Percentiles rank a stretch among this genome's conserved stretches.
These are phyloP conservation scores for Nakaseomyces bracarensis DNA, from an alignment of 1,139 yeast species.

Conservation along the genomic window DNA sequence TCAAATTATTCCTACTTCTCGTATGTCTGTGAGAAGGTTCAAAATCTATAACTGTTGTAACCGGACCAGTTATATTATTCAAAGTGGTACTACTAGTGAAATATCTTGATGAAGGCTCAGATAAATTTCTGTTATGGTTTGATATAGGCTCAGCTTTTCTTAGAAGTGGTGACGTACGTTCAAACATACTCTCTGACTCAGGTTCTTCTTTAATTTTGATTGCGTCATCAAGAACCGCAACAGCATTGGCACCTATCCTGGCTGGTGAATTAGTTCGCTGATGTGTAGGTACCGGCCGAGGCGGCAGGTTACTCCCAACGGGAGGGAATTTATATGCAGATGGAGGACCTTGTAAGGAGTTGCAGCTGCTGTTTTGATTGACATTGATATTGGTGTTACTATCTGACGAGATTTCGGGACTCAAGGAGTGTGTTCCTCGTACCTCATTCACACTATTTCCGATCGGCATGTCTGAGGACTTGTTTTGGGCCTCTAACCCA, in stretches of 20 bases:
- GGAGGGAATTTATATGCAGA: slow-evolving; percentile 24
- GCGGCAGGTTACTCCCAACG: slow-evolving; percentile 7
- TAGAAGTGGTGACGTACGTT: slow-evolving; percentile 7
- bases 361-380: slow-evolving; percentile 8
- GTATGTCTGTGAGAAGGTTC: slow-evolving; percentile 3
- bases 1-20: slow-evolving; percentile 10
- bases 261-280: slow-evolving; percentile 58
- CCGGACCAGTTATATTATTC: slow-evolving; percentile 4
- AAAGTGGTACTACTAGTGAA: slow-evolving; percentile 5
- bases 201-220: slow-evolving; percentile 29
- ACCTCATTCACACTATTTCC: neutral
- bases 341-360: slow-evolving; percentile 13
- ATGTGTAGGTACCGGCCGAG: slow-evolving; percentile 13
- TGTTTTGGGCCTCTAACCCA: neutral
- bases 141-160: neutral
- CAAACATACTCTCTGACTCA: slow-evolving; percentile 14
- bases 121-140: slow-evolving; percentile 5
- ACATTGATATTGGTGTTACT: slow-evolving; percentile 10
- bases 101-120: slow-evolving; percentile 1
- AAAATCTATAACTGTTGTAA: slow-evolving; percentile 3
- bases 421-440: neutral
- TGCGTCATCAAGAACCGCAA: slow-evolving; percentile 41
- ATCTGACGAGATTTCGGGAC: neutral
- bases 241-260: slow-evolving; percentile 64
- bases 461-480: neutral